Evolutionary conservation across 345 rosid species (phyloP).

Genomic region (Jatropha curcas): DNA sequence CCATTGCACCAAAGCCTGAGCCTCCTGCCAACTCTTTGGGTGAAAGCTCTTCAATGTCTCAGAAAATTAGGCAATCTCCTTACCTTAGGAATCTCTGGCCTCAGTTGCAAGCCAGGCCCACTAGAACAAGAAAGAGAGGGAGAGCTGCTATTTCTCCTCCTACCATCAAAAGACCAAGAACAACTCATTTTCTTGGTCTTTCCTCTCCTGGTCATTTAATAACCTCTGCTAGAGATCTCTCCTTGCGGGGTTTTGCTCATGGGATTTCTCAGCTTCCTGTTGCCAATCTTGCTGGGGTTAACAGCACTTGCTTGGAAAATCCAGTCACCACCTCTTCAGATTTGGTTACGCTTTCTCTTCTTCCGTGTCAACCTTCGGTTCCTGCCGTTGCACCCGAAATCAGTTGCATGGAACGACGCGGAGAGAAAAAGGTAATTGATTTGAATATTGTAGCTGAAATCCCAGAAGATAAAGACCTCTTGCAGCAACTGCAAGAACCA

Average conservation of each 20-base stretch:
- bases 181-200: slow-evolving; percentile 26
- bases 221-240: slow-evolving; percentile 28
- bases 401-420: slow-evolving; percentile 40
- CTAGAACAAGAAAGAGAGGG: slow-evolving; percentile 86
- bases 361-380: slow-evolving; percentile 48
- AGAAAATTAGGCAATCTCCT: slow-evolving; percentile 71
- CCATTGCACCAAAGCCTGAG: slow-evolving; percentile 91
- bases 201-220: slow-evolving; percentile 28
- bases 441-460: slow-evolving; percentile 51
- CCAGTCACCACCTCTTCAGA: slow-evolving; percentile 30
- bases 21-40: slow-evolving; percentile 22
- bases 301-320: slow-evolving; percentile 31
- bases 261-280: slow-evolving; percentile 42
- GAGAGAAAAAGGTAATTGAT: slow-evolving; percentile 43
- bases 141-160: slow-evolving; percentile 56
- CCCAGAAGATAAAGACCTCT: slow-evolving; percentile 59
- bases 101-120: slow-evolving; percentile 81
- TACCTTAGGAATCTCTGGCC: slow-evolving; percentile 83
- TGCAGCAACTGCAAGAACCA: slow-evolving; percentile 60
- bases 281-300: slow-evolving; percentile 30
- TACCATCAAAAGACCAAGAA: slow-evolving; percentile 48
- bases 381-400: slow-evolving; percentile 21
- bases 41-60: slow-evolving; percentile 53
- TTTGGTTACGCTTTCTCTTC: slow-evolving; percentile 77
- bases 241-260: slow-evolving; percentile 42